These are phyloP conservation scores for Penicillium turbatum DNA, from an alignment of 495 filamentous ascomycete species.

Conservation along the genomic window DNA sequence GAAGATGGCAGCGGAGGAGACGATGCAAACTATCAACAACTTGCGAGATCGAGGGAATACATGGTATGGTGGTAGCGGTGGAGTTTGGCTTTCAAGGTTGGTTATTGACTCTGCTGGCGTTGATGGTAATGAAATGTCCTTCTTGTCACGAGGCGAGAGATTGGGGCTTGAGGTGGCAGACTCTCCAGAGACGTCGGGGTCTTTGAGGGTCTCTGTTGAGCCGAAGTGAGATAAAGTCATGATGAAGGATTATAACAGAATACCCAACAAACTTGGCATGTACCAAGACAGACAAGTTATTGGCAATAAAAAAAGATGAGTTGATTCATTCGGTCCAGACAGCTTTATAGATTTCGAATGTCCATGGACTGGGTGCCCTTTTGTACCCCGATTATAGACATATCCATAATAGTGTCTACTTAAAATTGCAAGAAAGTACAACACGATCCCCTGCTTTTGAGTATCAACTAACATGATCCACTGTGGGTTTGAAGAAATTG, in stretches of 20 bases:
- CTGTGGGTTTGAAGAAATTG: constrained; percentile 22
- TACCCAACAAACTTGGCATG: constrained; percentile 1
- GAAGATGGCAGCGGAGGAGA: constrained; percentile 43
- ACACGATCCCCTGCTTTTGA: constrained; percentile 13
- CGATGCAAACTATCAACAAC: constrained; percentile 61
- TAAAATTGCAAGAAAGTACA: not conserved
- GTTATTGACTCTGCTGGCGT: constrained; percentile 18
- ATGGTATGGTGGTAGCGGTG: constrained; percentile 37
- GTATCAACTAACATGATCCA: constrained; percentile 24
- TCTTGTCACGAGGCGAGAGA: constrained; percentile 16
- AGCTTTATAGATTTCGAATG: not conserved
- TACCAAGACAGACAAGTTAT: constrained; percentile 1
- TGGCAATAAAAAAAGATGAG: constrained; percentile 4
- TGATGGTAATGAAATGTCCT: constrained; percentile 14
- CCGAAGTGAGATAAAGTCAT: constrained; percentile 12
- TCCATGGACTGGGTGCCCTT: constrained; percentile 13
- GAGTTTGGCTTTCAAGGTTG: constrained; percentile 21
- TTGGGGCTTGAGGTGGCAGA: constrained; percentile 20
- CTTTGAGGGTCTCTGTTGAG: constrained; percentile 14
- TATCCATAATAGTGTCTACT: constrained; percentile 12
- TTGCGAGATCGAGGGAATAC: constrained; percentile 55
- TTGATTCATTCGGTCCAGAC: not conserved
- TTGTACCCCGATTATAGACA: constrained; percentile 15
- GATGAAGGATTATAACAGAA: constrained; percentile 6
- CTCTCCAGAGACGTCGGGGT: constrained; percentile 9